Evolutionary conservation across 169 alveolate species (phyloP), one percentile per base, ranked within the genome.

Genomic region (Cyclospora cayetanensis): DNA sequence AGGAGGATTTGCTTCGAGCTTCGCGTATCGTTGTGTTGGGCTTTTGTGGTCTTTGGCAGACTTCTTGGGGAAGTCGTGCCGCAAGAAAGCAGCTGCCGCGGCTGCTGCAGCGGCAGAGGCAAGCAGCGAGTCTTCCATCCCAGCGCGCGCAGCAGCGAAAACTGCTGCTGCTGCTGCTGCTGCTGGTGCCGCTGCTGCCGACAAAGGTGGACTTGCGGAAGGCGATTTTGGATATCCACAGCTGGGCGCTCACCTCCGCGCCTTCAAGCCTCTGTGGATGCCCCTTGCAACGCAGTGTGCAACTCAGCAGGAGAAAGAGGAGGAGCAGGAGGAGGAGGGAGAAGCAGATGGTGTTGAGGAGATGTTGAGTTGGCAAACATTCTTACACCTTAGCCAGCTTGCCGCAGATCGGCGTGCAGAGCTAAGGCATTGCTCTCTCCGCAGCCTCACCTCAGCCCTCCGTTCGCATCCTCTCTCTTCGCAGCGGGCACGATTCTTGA

Each of bases 1-100:
- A 11, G 83, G 53, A 0, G 83, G 83, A 3, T 70, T 70, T 70
- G 83, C 83, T 70, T 70, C 83, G 7, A 25, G 83, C 83, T 70
- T 70, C 53, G 42, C 83, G 1, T 70, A 70, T 35, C 46, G 83
- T 0, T 70, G 83, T 55, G 34, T 70, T 39, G 83, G 83, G 37
- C 83, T 70, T 35, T 39, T 70, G 1, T 70, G 83, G 83, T 35
- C 83, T 1, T 55, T 70, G 15, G 52, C 83, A 20, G 83, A 70
- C 27, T 70, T 70, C 83, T 20, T 70, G 22, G 83, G 83, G 9
- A 70, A 70, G 60, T 34, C 50, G 18, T 25, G 53, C 0, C 83
- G 83, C 46, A 70, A 39, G 27, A 31, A 41, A 70, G 52, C 46
- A 37, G 83, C 83, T 39, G 83, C 72, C n/a, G 72, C 35, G n/a